Evolutionary conservation across 805 yeast genomes (phyloP), one percentile per base, ranked within the genome.

Genomic region (Starmerella apis): DNA sequence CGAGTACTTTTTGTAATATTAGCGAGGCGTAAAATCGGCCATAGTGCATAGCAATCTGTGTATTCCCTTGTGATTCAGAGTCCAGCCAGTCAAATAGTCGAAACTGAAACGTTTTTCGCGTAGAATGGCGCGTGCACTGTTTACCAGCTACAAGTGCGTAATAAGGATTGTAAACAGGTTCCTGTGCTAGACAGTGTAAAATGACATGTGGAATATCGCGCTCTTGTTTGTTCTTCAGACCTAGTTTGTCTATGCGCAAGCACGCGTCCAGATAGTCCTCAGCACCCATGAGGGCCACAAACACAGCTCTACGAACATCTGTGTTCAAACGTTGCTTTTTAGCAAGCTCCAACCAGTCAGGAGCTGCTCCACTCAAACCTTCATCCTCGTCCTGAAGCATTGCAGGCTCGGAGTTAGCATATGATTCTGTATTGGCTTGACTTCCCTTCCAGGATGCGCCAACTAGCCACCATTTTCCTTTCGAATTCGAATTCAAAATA

Each of bases 391-490:
- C 67, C 50, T 79, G 87, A 54, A 76, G 77, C n/a, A 9, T 10
- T 2, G n/a, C 14, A 50, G 78, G 62, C 46, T 74, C 74, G 3
- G 68, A 69, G 38, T 70, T 71, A 2, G 62, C 59, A 4, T 43
- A 24, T 5, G 19, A 46, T 2, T 63, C 63, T 7, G 58, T 54
- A 4, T 58, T 63, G 5, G 46, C 31, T 4, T 42, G 38, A 49
- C 71, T 68, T 2, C 95, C 96, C 61, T 79, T 85, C 96, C 96
- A 92, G 0, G 98, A 95, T 1, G 97, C 85, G 45, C 99, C 99
- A 27, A 92, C 90, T 28, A 92, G 71, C 99, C 99, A 92, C 99
- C 99, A 92, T 66, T 90, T 92, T 50, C 99, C 99, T 56, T 79
- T 78, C 0, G 81, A 77, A 13, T 81, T 84, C 22, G 86, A 74